Base-by-base conservation (phyloP, 2,329 filamentous ascomycete species). In the Leptographium wingfieldii region DNA sequence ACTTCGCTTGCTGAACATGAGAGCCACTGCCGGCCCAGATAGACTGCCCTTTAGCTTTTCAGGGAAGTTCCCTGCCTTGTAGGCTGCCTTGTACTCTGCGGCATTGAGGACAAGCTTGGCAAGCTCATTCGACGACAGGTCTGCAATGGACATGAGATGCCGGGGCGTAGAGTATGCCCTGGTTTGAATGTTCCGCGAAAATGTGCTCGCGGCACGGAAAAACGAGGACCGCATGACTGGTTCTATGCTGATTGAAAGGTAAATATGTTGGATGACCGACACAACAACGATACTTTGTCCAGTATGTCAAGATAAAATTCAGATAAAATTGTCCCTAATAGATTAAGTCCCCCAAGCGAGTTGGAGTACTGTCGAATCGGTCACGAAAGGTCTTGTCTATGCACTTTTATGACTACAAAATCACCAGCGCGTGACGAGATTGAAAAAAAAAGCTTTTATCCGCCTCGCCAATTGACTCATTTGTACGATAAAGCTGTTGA, bases 1-100 rank as follows among this genome's bases (percentile, higher is more conserved):
- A 68, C 88, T 95, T 66, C 92, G 85, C 77, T 99, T 99, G 80
- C 82, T 95, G 78, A 99, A 99, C 80, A 95, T 90, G 85, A 99
- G 87, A 65, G 94, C 92, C 38, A 99, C 83, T 0, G 91, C 92
- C 73, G 90, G 84, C 58, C 90, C 88, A 0, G 81, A 74, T 63
- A 99, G 75, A 12, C 82, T 77, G 49, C 80, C 78, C 59, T 80
- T 75, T 59, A 95, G 75, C 59, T 80, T 76, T 54, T 83, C 82
- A 25, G 83, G 81, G 72, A 63, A 64, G 46, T 61, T 62, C 10
- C 67, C 67, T n/a, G 68, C 64, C 63, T 95, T 95, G 76, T 92
- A 83, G 60, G 83, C 78, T 59, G 81, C 73, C 73, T 97, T 97
- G 76, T 90, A 83, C 52, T 80, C 74, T 29, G 83, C 79, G 57